Evolutionary conservation across 495 filamentous ascomycete species (phyloP), one percentile per base, ranked within the genome.

Genomic region (Aspergillus taichungensis): DNA sequence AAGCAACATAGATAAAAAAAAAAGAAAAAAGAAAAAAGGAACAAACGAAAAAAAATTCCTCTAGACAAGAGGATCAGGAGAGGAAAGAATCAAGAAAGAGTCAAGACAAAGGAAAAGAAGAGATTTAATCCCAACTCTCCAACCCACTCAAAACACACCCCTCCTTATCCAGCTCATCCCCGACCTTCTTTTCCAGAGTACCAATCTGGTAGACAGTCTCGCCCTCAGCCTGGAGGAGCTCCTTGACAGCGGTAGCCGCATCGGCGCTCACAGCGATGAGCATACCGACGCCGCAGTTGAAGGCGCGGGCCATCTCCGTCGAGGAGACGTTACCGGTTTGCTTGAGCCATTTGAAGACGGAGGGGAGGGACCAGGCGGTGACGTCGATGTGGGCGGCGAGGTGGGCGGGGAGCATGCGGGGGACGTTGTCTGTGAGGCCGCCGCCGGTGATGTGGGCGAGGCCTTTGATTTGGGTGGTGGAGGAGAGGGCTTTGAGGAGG

Each of bases 371-470:
- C 88, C 90, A 97, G 1, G 72, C 56, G 13, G 63, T 58, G 11
- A 85, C 83, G 51, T 95, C 83, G 40, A 98, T 75, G 54, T 84
- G 76, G 8, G 85, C 89, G 4, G 84, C 74, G 5, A 97, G 77
- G 27, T 79, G 69, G 1, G 64, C 45, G 1, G 92, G 92, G 3
- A 98, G 76, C 85, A 94, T 95, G 29, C 92, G 77, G 18, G 92
- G 92, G 5, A 98, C 78, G 68, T 96, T 96, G 57, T 98, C 92
- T 7, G 82, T 70, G 11, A 97, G 73, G 6, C 92, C 92, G 43
- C 92, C 92, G 28, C 92, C 92, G 3, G 92, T 98, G 67, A 98
- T 95, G 61, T 98, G 92, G 6, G 91, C 82, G 59, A 96, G 84
- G 50, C 92, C 92, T 66, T 91, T 90, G 58, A 96, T 95, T 77